These are phyloP conservation scores for Vanderwaltozyma verrucispora DNA, from an alignment of 805 yeast genomes.

Conservation along the genomic window DNA sequence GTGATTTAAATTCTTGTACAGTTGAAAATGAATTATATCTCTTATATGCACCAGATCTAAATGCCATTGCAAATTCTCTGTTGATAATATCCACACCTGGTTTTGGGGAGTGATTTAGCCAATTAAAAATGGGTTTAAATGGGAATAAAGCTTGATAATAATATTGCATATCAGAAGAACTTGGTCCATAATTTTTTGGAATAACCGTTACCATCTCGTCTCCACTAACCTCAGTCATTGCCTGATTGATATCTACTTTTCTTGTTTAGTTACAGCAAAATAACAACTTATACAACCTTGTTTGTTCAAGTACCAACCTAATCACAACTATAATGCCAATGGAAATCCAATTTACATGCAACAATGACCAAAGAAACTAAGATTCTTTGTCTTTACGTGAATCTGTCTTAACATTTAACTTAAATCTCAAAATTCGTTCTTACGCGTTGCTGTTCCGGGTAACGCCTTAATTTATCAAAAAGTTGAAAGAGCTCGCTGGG, in stretches of 20 bases:
- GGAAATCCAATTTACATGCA: too few species aligned
- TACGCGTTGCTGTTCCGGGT: too few species aligned
- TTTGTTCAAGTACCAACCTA: too few species aligned
- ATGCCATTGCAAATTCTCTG: constrained; percentile 91
- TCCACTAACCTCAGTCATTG: not conserved
- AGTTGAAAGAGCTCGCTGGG: not conserved
- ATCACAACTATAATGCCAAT: too few species aligned
- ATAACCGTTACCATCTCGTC: not conserved
- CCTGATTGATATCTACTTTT: not conserved
- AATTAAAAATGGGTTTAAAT: constrained; percentile 65
- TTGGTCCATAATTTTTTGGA: constrained; percentile 9
- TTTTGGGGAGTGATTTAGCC: constrained; percentile 81
- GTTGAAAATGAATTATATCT: constrained; percentile 71
- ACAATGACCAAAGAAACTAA: too few species aligned
- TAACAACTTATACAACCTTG: too few species aligned
- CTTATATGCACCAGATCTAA: constrained; percentile 77
- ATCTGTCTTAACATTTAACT: too few species aligned
- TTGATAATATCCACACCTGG: constrained; percentile 69
- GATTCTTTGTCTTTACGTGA: too few species aligned
- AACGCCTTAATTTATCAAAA: too few species aligned
- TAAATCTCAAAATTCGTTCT: too few species aligned
- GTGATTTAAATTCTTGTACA: constrained; percentile 64
- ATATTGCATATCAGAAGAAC: constrained; percentile 53
- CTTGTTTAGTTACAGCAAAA: too few species aligned
- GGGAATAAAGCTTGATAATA: constrained; percentile 69